Evolutionary conservation across 495 filamentous ascomycete species (phyloP), one percentile per base, ranked within the genome.

Genomic region (Penicillium angulare): DNA sequence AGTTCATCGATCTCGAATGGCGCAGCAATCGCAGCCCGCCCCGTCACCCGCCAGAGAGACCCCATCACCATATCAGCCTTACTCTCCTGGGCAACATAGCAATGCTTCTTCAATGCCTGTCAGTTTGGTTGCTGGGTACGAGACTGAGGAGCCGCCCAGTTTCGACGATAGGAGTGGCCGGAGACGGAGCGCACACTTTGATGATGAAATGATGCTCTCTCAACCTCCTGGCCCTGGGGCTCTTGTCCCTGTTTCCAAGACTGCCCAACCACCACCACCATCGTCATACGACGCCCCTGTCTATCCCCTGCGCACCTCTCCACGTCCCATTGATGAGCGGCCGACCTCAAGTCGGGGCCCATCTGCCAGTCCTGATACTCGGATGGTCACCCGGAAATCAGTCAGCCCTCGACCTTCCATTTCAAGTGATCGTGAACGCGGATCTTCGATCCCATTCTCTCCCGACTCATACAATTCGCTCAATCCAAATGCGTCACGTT

Each of bases 381-480:
- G 83, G 20, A 81, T 75, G 10, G 54, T 69, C 5, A 83, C 84
- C 24, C 76, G 75, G 27, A 48, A 38, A 26, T 48, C 45, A 81
- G n/a, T 60, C 67, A 48, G 45, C 23, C 45, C 45, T 12, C 45
- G 33, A 29, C 45, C 45, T 15, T 48, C 45, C 5, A 38, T 69
- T 18, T 68, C 74, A 8, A 74, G 78, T 31, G 70, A 70, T 31
- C 75, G 78, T 40, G 68, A 76, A 18, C 64, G 79, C 1, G 29
- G 26, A 9, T 86, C 86, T 0, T 83, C 79, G 8, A 73, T 88
- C 16, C 92, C 93, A 0, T 97, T 95, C 60, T 88, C 87, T 15
- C 93, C 95, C 0, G 93, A 97, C 62, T 89, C 87, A 13, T 97
- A 69, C 41, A 66, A 72, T 41, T 47, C 64, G 8, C 62, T 75